Evolutionary conservation across 1,284 basidiomycete species (phyloP), one percentile per base, ranked within the genome.

Genomic region (Boletellus deceptivus): DNA sequence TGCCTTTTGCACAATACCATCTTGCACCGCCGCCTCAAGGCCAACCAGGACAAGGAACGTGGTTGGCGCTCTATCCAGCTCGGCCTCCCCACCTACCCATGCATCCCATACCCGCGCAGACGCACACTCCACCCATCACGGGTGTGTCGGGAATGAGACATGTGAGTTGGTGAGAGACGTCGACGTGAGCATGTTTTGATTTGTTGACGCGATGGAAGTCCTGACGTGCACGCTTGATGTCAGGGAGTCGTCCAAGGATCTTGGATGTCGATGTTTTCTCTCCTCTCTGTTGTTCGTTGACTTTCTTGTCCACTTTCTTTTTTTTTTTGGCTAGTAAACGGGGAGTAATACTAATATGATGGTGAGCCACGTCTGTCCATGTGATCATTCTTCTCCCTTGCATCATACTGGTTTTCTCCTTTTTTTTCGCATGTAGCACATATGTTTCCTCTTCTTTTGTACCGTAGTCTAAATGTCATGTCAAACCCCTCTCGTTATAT

Each of bases 121-220:
- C 49, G 18, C 58, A 62, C 24, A 37, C 48, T 22, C 13, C 51
- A 4, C 44, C 62, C 11, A 63, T 63, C 17, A 56, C 61, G 10
- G 62, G 62, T 7, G 35, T 40, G 22, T 55, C 61, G 4, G 61
- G 61, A 18, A 67, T 63, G 61, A 49, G 64, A 43, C 61, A 63
- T 33, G 62, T 54, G 27, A 63, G 47, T 24, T 63, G 61, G 61
- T 63, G 55, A 63, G 42, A 6, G 2, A 20, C 5, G 36, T 48
- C 16, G 59, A 50, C 10, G 34, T 27, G 31, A 48, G 62, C 52
- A 13, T 25, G 49, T 58, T 18, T 42, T 43, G 29, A 5, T 42
- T 6, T 9, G 35, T 36, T 3, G 6, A n/a, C 31, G n/a, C 0
- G 29, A 41, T 38, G 18, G 9, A 17, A 16, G 0, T n/a, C 9